Percentiles rank a stretch among this genome's conserved stretches.
These are phyloP conservation scores for Mallotus japonicus DNA, from an alignment of 441 rosid species.

Conservation along the genomic window DNA sequence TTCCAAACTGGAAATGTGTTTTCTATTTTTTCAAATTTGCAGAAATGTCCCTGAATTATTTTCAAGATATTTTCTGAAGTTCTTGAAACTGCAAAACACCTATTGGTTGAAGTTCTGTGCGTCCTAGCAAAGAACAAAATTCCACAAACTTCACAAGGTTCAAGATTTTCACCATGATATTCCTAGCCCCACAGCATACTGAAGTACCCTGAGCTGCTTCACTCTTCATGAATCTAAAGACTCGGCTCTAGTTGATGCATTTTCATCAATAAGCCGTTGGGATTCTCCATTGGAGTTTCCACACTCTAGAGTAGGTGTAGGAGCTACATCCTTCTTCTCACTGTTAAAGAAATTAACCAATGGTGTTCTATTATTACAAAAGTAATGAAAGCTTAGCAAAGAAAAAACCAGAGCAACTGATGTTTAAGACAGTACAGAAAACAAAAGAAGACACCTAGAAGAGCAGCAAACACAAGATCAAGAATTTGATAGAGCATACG, in stretches of 20 bases:
- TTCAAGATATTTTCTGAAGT: too few species aligned
- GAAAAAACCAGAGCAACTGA: background rate
- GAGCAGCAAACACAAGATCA: background rate
- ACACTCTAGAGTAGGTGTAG: conserved; percentile 13
- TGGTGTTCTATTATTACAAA: background rate
- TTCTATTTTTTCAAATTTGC: too few species aligned
- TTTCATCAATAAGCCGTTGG: conserved; percentile 31
- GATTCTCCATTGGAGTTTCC: conserved; percentile 23
- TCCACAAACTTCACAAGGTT: background rate
- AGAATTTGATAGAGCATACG: conserved; percentile 23
- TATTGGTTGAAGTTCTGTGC: too few species aligned
- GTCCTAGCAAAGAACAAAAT: too few species aligned
- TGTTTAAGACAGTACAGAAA: background rate
- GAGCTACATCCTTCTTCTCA: conserved; percentile 26
- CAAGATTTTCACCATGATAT: background rate
- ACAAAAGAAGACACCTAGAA: too few species aligned
- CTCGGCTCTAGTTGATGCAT: background rate
- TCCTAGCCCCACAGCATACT: background rate
- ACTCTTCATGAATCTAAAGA: conserved; percentile 13
- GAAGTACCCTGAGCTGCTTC: background rate
- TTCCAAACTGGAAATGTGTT: too few species aligned
- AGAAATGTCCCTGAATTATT: too few species aligned
- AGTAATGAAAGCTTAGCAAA: background rate
- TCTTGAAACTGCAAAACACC: too few species aligned
- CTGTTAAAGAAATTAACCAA: conserved; percentile 22